phyloP scores from a whole-genome alignment of 2,329 filamentous ascomycete species.

The Trichoderma sp. region DNA sequence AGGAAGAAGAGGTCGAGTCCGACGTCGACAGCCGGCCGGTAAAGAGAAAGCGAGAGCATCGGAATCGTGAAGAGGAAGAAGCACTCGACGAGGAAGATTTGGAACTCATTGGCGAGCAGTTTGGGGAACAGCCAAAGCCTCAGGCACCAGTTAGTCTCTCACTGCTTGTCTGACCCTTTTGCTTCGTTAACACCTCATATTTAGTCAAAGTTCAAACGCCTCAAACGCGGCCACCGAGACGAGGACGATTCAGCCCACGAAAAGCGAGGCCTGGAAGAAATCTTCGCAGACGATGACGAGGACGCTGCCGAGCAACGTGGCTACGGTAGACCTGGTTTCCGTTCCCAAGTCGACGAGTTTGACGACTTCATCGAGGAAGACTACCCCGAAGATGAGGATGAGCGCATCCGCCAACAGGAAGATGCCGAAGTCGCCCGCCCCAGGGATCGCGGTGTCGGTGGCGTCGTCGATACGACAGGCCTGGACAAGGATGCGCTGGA shows the following conservation, averaged over 20 bases:
- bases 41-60: slow-evolving; percentile 73
- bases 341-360: slow-evolving; percentile 72
- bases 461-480: slow-evolving; percentile 74
- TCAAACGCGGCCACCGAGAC: slow-evolving; percentile 85
- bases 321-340: slow-evolving; percentile 53
- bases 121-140: slow-evolving; percentile 61
- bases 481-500: slow-evolving; percentile 91
- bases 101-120: slow-evolving; percentile 85
- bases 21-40: slow-evolving; percentile 53
- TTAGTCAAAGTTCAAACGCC: slow-evolving; percentile 89
- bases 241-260: slow-evolving; percentile 64
- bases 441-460: slow-evolving; percentile 65
- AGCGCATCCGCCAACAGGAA: slow-evolving; percentile 71
- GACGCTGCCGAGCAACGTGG: slow-evolving; percentile 57
- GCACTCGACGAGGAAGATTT: slow-evolving; percentile 94
- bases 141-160: slow-evolving; percentile 64
- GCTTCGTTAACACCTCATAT: slow-evolving; percentile 23
- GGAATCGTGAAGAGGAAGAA: slow-evolving; percentile 79
- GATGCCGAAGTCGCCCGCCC: slow-evolving; percentile 87
- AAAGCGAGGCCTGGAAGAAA: slow-evolving; percentile 77
- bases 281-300: slow-evolving; percentile 94
- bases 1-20: slow-evolving; percentile 63
- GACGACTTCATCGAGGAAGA: slow-evolving; percentile 98
- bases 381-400: slow-evolving; percentile 82
- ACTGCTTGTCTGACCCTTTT: not conserved